Conservation (phyloP, 208 protist genomes). For the Leishmania mexicana region DNA sequence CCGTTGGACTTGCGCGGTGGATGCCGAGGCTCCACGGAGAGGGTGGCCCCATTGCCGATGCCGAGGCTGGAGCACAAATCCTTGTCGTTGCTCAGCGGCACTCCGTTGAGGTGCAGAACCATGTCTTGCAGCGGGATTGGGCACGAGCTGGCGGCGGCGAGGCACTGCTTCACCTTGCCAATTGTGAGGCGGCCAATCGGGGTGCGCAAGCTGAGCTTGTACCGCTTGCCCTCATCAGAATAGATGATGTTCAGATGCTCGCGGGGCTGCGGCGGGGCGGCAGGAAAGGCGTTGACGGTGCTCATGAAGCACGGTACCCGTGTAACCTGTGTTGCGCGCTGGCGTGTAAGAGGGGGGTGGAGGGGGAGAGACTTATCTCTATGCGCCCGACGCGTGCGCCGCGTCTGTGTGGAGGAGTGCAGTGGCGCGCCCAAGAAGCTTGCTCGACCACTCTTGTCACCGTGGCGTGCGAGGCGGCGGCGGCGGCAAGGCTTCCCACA, state of each 20-base stretch:
- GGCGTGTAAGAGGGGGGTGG: not conserved
- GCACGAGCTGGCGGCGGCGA: constrained; percentile 55
- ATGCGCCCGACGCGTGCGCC: not conserved
- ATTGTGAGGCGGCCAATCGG: constrained; percentile 55
- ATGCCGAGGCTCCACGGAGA: constrained; percentile 45
- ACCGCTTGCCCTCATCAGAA: constrained; percentile 61
- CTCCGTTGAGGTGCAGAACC: constrained; percentile 63
- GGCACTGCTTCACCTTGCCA: constrained; percentile 72
- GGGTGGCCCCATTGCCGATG: constrained; percentile 57
- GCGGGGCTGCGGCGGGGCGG: not conserved
- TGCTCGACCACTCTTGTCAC: not conserved
- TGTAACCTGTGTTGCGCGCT: not conserved
- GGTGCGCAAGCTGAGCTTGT: constrained; percentile 55
- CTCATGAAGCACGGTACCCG: not conserved
- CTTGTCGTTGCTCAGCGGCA: constrained; percentile 41
- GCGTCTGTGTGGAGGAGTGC: not conserved
- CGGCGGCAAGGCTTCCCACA: not conserved
- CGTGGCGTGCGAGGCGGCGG: not conserved
- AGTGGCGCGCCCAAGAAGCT: not conserved
- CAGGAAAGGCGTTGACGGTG: not conserved
- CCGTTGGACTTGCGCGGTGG: not conserved
- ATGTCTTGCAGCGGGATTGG: constrained; percentile 45
- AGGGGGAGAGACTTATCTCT: not conserved
- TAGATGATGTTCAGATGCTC: constrained; percentile 61
- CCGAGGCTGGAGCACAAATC: constrained; percentile 59